A percentile compares a stretch with the other conserved stretches of the same genome.
These are phyloP conservation scores for Nothomitra cinnamomea DNA, from an alignment of 2,329 filamentous ascomycete species.

Conservation along the genomic window DNA sequence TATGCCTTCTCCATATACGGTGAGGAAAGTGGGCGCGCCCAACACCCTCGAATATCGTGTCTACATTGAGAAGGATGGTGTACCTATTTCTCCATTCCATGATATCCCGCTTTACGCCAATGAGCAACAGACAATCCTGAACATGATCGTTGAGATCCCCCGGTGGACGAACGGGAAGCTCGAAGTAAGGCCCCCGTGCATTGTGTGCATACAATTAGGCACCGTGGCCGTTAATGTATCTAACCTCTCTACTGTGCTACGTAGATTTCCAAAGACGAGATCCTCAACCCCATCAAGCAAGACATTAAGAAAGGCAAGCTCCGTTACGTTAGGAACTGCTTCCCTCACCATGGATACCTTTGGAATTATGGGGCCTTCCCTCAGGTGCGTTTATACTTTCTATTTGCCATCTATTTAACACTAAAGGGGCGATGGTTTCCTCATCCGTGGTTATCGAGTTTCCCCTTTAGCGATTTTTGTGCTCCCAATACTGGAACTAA, in stretches of 20 bases:
- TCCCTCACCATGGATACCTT: slow-evolving; percentile 99
- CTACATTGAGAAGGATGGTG: slow-evolving; percentile 95
- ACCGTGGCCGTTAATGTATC: no score
- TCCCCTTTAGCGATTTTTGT: no score
- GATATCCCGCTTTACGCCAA: slow-evolving; percentile 98
- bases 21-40: slow-evolving; percentile 75
- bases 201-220: no score
- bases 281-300: slow-evolving; percentile 98
- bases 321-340: slow-evolving; percentile 98
- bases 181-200: slow-evolving; percentile 48
- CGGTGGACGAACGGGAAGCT: slow-evolving; percentile 99
- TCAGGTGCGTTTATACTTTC: slow-evolving; percentile 43
- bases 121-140: slow-evolving; percentile 83
- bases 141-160: slow-evolving; percentile 99
- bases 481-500: not conserved
- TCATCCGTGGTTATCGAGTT: no score
- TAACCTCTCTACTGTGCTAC: slow-evolving; percentile 3
- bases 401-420: slow-evolving; percentile 3
- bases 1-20: slow-evolving; percentile 51
- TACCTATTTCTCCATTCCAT: slow-evolving; percentile 89
- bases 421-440: not conserved
- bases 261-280: slow-evolving; percentile 96
- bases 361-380: slow-evolving; percentile 99
- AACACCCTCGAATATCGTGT: slow-evolving; percentile 95
- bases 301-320: slow-evolving; percentile 99